A percentile compares a stretch with the other conserved stretches of the same genome.
Conservation (phyloP, 2,329 filamentous ascomycete genomes). For the Teratosphaeria gauchensis region DNA sequence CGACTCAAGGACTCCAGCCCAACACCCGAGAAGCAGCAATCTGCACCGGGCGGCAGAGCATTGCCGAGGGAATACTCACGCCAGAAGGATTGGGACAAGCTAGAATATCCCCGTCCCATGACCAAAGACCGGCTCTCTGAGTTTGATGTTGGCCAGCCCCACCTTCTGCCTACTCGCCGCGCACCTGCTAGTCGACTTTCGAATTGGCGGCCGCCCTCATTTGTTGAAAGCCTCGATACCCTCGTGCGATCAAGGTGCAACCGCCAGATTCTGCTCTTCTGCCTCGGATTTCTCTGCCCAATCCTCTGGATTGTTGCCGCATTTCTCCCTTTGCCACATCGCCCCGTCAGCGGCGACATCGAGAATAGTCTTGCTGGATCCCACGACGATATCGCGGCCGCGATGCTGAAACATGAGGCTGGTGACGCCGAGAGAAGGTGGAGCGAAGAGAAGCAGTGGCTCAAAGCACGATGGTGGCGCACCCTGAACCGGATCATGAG, state of each 20-base stretch:
- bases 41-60: slow-evolving; percentile 6
- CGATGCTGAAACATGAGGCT: slow-evolving; percentile 22
- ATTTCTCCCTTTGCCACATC: slow-evolving; percentile 24
- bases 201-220: slow-evolving; percentile 25
- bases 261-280: slow-evolving; percentile 27
- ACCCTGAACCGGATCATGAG: slow-evolving; percentile 30
- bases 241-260: slow-evolving; percentile 24
- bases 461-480: slow-evolving; percentile 29
- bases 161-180: slow-evolving; percentile 19
- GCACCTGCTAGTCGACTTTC: slow-evolving; percentile 14
- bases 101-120: slow-evolving; percentile 24
- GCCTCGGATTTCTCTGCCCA: slow-evolving; percentile 27
- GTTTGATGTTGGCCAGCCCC: slow-evolving; percentile 16
- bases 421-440: slow-evolving; percentile 21
- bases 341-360: slow-evolving; percentile 12
- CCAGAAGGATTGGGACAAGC: slow-evolving; percentile 22
- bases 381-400: slow-evolving; percentile 19
- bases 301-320: slow-evolving; percentile 28
- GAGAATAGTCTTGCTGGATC: slow-evolving; percentile 14
- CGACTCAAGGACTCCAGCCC: slow-evolving; percentile 14
- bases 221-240: slow-evolving; percentile 26
- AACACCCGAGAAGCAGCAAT: slow-evolving; percentile 2
- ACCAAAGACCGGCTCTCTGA: slow-evolving; percentile 22
- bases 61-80: slow-evolving; percentile 22
- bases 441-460: slow-evolving; percentile 22